Conservation (phyloP, 306 rosid genomes). For the Cyclanthera cordifolia region DNA sequence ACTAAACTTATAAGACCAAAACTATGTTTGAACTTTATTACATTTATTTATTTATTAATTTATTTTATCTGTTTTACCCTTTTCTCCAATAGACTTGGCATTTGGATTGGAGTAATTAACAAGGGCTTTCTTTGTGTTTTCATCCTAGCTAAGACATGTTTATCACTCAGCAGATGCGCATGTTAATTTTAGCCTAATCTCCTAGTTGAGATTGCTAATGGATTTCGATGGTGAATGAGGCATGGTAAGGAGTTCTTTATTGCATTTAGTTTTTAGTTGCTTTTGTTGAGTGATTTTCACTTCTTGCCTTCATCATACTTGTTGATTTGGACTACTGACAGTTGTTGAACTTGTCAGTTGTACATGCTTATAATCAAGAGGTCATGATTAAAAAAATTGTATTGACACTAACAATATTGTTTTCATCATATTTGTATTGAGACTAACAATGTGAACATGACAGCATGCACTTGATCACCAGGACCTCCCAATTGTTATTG, state of each 20-base stretch:
- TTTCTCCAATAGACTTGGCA: not conserved
- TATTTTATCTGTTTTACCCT: not conserved
- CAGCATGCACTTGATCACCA: not conserved
- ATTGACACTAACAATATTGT: no score
- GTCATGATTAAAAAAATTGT: no score
- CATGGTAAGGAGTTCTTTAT: not conserved
- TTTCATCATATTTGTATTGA: not conserved
- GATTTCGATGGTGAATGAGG: not conserved
- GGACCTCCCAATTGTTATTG: not conserved
- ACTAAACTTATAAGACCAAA: not conserved
- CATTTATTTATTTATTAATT: not conserved
- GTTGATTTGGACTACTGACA: not conserved
- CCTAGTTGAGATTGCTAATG: not conserved
- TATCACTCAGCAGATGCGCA: not conserved
- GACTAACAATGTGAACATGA: not conserved
- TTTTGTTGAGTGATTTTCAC: not conserved
- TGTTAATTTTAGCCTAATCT: not conserved
- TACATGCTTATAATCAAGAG: no score
- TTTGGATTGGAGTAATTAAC: not conserved
- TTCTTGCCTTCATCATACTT: not conserved
- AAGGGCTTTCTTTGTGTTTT: not conserved
- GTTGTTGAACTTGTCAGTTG: no score
- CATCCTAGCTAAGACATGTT: not conserved
- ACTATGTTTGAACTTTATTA: not conserved
- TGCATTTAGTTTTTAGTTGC: slow-evolving; percentile 3